Percentiles rank a stretch among this genome's conserved stretches.
Evolutionary conservation across 208 protist species (phyloP).

Genomic region (Entamoeba histolytica): DNA sequence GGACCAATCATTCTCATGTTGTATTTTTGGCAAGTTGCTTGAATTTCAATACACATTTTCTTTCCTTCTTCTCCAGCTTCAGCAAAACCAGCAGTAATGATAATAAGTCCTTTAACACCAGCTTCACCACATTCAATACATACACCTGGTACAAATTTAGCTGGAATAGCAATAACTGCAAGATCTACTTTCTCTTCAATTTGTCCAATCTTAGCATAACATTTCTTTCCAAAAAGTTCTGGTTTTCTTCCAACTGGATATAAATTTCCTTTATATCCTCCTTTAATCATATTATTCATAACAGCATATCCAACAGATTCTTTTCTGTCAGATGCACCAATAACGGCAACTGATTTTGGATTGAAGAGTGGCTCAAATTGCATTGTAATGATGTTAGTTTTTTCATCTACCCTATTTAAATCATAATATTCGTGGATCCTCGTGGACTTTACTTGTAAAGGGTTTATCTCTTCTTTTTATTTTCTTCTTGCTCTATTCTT

Average conservation of each 20-base stretch:
- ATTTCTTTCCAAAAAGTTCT: constrained; percentile 10
- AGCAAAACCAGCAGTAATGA: constrained; percentile 29
- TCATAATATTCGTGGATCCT: too few relatives aligned
- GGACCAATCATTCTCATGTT: constrained; percentile 25
- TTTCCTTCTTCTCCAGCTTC: constrained; percentile 18
- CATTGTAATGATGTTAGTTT: background rate
- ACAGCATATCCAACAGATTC: constrained; percentile 23
- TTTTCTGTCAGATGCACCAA: constrained; percentile 17
- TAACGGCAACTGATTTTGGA: constrained; percentile 22
- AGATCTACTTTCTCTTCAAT: constrained; percentile 16
- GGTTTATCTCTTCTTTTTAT: too few relatives aligned
- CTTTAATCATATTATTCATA: constrained; percentile 13
- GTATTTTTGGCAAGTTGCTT: background rate
- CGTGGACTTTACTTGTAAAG: too few relatives aligned
- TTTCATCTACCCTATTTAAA: too few relatives aligned
- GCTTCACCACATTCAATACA: constrained; percentile 16
- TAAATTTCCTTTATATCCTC: constrained; percentile 12
- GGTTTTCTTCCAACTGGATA: constrained; percentile 20
- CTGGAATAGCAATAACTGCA: constrained; percentile 18
- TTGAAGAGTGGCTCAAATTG: constrained; percentile 5
- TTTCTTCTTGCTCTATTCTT: too few relatives aligned
- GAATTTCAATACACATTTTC: constrained; percentile 17
- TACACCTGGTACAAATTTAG: background rate
- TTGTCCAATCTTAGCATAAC: constrained; percentile 2
- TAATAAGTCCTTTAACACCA: constrained; percentile 1